Conservation (phyloP, 148 eudicot genomes). For the Drosera capensis region DNA sequence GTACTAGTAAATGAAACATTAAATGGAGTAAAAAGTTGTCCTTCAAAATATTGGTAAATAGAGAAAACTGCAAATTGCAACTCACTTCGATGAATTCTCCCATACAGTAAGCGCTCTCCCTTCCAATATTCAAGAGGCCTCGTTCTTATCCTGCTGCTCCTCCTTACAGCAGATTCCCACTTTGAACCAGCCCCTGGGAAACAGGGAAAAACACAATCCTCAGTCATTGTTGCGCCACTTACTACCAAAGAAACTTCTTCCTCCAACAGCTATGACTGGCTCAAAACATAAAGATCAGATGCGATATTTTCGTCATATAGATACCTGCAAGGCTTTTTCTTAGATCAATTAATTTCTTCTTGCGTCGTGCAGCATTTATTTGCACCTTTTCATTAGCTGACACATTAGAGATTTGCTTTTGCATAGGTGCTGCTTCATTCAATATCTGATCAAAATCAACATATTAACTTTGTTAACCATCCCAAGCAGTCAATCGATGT, state of each 20-base stretch:
- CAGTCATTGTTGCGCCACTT: too few species aligned
- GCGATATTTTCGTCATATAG: too few species aligned
- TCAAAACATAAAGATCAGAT: too few species aligned
- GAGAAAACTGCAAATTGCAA: conserved; percentile 3
- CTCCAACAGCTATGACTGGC: too few species aligned
- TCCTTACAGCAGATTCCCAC: conserved; percentile 51
- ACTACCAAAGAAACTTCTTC: conserved; percentile 2
- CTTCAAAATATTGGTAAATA: background rate
- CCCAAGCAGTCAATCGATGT: too few species aligned
- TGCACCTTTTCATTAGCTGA: conserved; percentile 1
- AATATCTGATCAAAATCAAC: too few species aligned
- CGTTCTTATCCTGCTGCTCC: conserved; percentile 62
- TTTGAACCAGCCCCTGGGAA: conserved; percentile 52
- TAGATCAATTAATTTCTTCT: conserved; percentile 14
- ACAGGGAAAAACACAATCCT: conserved; percentile 7
- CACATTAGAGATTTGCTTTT: background rate
- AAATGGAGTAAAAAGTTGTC: too few species aligned
- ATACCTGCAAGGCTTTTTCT: conserved; percentile 64
- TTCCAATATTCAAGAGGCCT: conserved; percentile 82
- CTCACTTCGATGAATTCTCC: conserved; percentile 61
- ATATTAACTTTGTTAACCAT: too few species aligned
- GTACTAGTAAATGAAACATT: background rate
- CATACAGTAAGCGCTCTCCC: conserved; percentile 67
- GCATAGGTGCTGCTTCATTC: background rate
- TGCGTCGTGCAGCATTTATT: conserved; percentile 9